phyloP scores from a whole-genome alignment of 495 filamentous ascomycete genomes.

The Lichina pygmaea region DNA sequence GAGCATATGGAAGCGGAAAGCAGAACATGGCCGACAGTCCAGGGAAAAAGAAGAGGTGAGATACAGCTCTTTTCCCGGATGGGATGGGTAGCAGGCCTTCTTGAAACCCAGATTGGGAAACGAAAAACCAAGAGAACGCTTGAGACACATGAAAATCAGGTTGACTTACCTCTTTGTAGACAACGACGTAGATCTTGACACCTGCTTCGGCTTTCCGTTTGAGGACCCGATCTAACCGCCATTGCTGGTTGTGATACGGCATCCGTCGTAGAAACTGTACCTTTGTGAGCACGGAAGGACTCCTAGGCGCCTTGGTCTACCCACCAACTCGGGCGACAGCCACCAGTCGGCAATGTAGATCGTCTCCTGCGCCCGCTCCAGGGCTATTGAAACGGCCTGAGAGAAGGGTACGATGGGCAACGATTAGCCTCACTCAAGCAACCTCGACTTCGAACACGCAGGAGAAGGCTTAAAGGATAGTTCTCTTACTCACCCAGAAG shows the following conservation, averaged over 20 bases:
- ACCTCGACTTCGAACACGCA: neutral
- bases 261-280: conserved; percentile 50
- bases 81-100: too few species aligned
- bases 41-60: too few species aligned
- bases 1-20: too few species aligned
- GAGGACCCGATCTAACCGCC: conserved; percentile 61
- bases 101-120: too few species aligned
- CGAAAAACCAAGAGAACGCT: too few species aligned
- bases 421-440: neutral
- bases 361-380: conserved; percentile 68
- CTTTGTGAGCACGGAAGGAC: neutral
- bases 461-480: neutral
- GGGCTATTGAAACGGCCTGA: conserved; percentile 51
- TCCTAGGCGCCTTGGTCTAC: neutral
- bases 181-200: conserved; percentile 81
- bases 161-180: conserved; percentile 56
- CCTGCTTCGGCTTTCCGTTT: conserved; percentile 76
- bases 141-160: neutral
- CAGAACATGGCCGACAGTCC: too few species aligned
- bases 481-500: conserved; percentile 33
- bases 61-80: too few species aligned
- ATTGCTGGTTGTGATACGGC: conserved; percentile 56
- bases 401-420: neutral
- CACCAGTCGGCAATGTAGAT: conserved; percentile 98
- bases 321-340: conserved; percentile 57